Conservation (phyloP, 2,329 filamentous ascomycete genomes). For the Trichoderma endophyticum region DNA sequence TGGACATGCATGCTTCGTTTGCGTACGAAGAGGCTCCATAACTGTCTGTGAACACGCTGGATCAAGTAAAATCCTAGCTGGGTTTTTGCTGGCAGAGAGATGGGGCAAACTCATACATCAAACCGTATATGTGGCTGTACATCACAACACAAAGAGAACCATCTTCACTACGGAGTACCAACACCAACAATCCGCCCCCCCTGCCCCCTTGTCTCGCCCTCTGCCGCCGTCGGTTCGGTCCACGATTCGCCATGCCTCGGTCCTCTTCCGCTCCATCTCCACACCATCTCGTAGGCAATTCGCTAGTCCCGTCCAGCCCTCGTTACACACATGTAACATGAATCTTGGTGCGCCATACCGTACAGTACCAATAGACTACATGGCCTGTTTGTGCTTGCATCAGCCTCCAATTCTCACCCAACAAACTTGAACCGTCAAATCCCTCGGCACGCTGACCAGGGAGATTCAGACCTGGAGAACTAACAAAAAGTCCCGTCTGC, state of each 20-base stretch:
- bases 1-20: no score
- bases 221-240: conserved; percentile 13
- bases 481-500: neutral
- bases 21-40: no score
- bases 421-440: neutral
- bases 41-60: no score
- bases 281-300: neutral
- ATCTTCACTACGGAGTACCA: neutral
- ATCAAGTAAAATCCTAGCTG: no score
- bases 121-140: neutral
- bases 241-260: neutral
- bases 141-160: neutral
- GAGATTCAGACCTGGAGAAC: neutral
- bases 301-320: neutral
- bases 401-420: neutral
- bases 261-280: neutral
- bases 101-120: neutral
- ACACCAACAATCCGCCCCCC: neutral
- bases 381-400: neutral
- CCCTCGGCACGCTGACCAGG: neutral
- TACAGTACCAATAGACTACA: neutral
- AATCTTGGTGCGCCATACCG: neutral
- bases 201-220: neutral
- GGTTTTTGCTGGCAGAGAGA: neutral
- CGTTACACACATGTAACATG: neutral